Conservation (phyloP, 352 stramenopile genomes). For the Elongisporangium prolatum region DNA sequence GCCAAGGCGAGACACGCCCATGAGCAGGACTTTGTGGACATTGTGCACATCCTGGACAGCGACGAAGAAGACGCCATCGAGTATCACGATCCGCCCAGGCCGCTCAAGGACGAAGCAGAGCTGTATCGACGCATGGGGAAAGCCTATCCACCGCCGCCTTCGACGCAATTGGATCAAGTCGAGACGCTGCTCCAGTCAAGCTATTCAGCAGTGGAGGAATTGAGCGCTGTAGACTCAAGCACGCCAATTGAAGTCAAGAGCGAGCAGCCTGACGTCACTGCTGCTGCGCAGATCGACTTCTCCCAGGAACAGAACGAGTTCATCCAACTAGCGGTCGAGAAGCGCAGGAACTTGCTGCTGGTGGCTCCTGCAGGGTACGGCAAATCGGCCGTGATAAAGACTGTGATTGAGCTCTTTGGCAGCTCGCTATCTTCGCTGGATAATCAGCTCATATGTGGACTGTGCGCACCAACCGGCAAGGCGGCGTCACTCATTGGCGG, state of each 20-base stretch:
- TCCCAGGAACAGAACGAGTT: slow-evolving; percentile 6
- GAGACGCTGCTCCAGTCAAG: not conserved
- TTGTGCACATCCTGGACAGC: slow-evolving; percentile 6
- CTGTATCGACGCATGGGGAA: slow-evolving; percentile 6
- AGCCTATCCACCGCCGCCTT: too few relatives aligned
- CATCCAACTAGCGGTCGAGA: slow-evolving; percentile 5
- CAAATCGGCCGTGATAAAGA: slow-evolving; percentile 9
- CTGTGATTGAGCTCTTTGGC: slow-evolving; percentile 5
- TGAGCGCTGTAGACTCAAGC: too few relatives aligned
- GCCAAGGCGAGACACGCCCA: not conserved
- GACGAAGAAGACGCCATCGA: not conserved
- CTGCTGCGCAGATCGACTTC: not conserved
- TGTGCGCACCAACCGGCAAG: slow-evolving; percentile 7
- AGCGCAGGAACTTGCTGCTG: slow-evolving; percentile 4
- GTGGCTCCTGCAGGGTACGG: slow-evolving; percentile 7
- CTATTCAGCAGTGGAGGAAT: too few relatives aligned
- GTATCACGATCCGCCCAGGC: slow-evolving; percentile 1
- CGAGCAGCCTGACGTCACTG: too few relatives aligned
- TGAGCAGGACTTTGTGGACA: slow-evolving; percentile 1
- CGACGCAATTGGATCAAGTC: not conserved
- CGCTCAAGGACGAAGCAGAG: not conserved
- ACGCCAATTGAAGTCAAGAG: too few relatives aligned
- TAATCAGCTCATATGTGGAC: slow-evolving; percentile 2
- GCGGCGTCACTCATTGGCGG: slow-evolving; percentile 5
- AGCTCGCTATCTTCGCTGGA: slow-evolving; percentile 3